phyloP scores from a whole-genome alignment of 164 flowering plant genomes.

The Aristolochia fimbriata region DNA sequence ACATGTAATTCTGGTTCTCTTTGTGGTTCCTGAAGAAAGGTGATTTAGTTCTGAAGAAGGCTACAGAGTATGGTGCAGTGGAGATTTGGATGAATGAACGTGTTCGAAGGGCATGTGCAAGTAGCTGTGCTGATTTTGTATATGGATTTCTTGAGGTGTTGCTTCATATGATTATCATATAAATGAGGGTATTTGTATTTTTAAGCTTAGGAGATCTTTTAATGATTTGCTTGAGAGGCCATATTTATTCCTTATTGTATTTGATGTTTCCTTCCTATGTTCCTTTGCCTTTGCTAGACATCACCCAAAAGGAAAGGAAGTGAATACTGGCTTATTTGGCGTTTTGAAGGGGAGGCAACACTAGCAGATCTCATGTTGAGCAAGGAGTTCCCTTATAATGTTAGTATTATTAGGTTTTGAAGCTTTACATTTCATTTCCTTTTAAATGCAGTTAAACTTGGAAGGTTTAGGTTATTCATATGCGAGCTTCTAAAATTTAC shows the following conservation, averaged over 20 bases:
- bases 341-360: slow-evolving; percentile 87
- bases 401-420: slow-evolving; percentile 31
- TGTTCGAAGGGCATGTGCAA: slow-evolving; percentile 86
- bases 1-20: not conserved
- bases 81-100: slow-evolving; percentile 99
- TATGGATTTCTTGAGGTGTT: slow-evolving; percentile 92
- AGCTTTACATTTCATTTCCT: not conserved
- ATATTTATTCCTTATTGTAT: not conserved
- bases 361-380: slow-evolving; percentile 77
- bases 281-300: slow-evolving; percentile 26
- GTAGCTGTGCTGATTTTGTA: slow-evolving; percentile 90
- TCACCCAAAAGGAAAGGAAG: slow-evolving; percentile 61
- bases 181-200: slow-evolving; percentile 14
- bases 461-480: too few species aligned
- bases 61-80: slow-evolving; percentile 96
- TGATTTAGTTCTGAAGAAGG: slow-evolving; percentile 85
- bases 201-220: not conserved
- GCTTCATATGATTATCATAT: slow-evolving; percentile 13
- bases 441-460: not conserved
- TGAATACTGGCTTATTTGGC: slow-evolving; percentile 97
- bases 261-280: not conserved
- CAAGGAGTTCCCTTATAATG: slow-evolving; percentile 96
- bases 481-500: too few species aligned
- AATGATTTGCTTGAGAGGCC: not conserved
- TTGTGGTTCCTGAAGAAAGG: slow-evolving; percentile 38